phyloP scores from a whole-genome alignment of 106 monocot genomes.

The Vanilla planifolia region DNA sequence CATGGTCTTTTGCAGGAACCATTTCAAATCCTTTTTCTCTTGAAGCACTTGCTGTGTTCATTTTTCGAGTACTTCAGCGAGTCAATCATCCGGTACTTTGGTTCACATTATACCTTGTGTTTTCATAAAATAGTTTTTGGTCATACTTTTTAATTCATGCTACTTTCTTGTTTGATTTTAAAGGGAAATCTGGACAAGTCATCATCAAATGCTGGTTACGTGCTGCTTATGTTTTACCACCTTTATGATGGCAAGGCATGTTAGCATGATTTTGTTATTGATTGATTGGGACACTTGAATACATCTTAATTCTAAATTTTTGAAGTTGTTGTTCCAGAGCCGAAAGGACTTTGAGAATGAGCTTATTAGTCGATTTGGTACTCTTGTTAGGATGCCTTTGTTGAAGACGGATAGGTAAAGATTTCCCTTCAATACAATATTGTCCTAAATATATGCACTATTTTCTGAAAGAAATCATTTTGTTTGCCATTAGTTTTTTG shows the following conservation, averaged over 20 bases:
- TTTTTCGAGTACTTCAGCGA: constrained; percentile 89
- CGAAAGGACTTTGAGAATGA: constrained; percentile 89
- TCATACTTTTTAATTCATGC: constrained; percentile 5
- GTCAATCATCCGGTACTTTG: constrained; percentile 84
- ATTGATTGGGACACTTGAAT: neutral
- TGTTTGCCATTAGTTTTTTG: too few relatives aligned
- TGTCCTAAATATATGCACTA: too few relatives aligned
- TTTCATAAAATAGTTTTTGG: neutral
- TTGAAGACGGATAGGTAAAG: constrained; percentile 78
- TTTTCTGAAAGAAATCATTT: too few relatives aligned
- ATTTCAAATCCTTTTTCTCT: constrained; percentile 92
- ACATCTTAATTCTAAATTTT: neutral
- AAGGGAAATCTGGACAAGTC: constrained; percentile 92
- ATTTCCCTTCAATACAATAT: neutral
- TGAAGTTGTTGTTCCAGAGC: constrained; percentile 34
- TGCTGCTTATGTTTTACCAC: constrained; percentile 93
- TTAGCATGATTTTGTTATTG: neutral
- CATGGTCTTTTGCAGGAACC: constrained; percentile 47
- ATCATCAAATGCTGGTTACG: constrained; percentile 92
- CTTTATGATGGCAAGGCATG: constrained; percentile 95
- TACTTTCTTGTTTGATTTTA: neutral
- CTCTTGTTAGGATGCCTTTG: constrained; percentile 89
- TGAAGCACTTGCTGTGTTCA: constrained; percentile 95
- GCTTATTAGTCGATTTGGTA: constrained; percentile 74
- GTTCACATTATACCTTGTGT: neutral